A percentile compares a stretch with the other conserved stretches of the same genome.
These are phyloP conservation scores for Lomentospora prolificans DNA, from an alignment of 2,329 filamentous ascomycete species.

Conservation along the genomic window DNA sequence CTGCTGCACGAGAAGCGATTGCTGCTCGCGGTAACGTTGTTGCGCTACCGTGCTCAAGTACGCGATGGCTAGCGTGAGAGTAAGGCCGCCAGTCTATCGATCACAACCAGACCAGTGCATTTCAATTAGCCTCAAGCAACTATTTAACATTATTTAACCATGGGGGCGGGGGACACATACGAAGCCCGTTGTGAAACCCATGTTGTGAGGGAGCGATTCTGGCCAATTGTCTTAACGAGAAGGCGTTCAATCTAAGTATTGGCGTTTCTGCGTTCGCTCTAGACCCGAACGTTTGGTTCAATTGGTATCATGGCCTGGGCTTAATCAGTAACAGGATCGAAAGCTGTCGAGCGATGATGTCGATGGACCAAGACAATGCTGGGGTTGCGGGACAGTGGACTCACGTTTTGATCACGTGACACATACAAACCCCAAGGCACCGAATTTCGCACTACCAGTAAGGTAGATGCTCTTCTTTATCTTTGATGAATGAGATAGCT, in stretches of 20 bases:
- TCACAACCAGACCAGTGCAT: background rate
- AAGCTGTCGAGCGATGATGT: background rate
- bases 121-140: background rate
- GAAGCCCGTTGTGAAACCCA: conserved; percentile 69
- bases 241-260: too few species aligned
- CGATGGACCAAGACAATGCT: background rate
- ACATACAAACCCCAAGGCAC: too few species aligned
- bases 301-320: background rate
- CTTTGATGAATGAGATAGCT: too few species aligned
- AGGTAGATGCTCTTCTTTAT: too few species aligned
- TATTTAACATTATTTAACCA: too few species aligned
- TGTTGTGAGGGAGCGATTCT: conserved; percentile 22
- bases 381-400: background rate
- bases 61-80: conserved; percentile 62
- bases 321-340: background rate
- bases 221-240: background rate
- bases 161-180: conserved; percentile 30
- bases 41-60: conserved; percentile 65
- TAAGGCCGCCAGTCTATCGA: conserved; percentile 60
- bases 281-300: background rate
- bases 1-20: conserved; percentile 45
- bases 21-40: conserved; percentile 53
- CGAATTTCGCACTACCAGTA: too few species aligned
- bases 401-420: background rate
- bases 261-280: background rate